Base-by-base conservation (phyloP, 2,329 filamentous ascomycete species). In the Beauveria bassiana region DNA sequence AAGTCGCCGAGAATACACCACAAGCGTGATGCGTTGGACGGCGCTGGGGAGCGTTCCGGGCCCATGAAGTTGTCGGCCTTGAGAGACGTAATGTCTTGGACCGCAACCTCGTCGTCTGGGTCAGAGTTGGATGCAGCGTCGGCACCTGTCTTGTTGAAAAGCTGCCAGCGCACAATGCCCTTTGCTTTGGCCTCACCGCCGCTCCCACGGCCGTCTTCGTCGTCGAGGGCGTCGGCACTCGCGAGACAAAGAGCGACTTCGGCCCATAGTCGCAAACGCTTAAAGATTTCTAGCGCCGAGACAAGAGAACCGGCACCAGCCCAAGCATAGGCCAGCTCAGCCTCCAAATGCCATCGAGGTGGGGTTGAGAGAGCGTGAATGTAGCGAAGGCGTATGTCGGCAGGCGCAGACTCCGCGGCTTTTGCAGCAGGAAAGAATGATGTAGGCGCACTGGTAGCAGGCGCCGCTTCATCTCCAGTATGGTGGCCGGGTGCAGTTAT, bases 1-100 rank as follows among this genome's bases (percentile, higher is more conserved):
- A 99, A 81, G 67, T 99, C 95, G 20, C 93, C 95, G 1, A 99
- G 79, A 62, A 99, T 97, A 71, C 93, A 98, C 78, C 93, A 93
- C 5, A 98, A 77, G 0, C 95, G 85, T 0, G 95, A 89, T 1
- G 93, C 91, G 70, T 98, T 91, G 1, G 89, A 81, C 0, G 92
- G 91, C 0, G 90, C 77, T 0, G 90, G 89, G 1, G 87, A 80
- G 31, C 75, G 70, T 68, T 91, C 87, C 1, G 86, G 80, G 0
- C 92, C 92, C 6, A 70, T 69, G 65, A 80, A 85, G 56, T 79
- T 75, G 16, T 77, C 70, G 5, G 77, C 77, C 53, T 75, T 87
- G 74, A 87, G 84, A 73, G 70, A 77, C 64, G 72, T 84, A 14
- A 83, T 70, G 50, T 89, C 85, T 5, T 72, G 66, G 3, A 64